phyloP scores from a whole-genome alignment of 805 yeast genomes.

The Kazachstania bromeliacearum region DNA sequence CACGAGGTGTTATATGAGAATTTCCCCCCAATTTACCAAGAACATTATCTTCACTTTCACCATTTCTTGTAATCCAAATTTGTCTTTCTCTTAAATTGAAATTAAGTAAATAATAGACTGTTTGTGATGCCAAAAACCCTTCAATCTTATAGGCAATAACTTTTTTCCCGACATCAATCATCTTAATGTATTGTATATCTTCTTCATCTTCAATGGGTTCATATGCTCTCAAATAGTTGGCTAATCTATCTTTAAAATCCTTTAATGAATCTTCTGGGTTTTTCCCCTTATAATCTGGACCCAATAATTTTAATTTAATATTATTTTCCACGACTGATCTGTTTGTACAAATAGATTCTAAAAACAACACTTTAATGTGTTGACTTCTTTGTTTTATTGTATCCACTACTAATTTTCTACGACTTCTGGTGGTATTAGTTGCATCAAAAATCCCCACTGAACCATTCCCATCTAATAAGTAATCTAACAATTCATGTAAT shows the following conservation, averaged over 20 bases:
- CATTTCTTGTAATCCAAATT: conserved; percentile 92
- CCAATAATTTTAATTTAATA: conserved; percentile 74
- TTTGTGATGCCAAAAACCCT: conserved; percentile 84
- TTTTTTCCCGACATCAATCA: conserved; percentile 93
- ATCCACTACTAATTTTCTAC: conserved; percentile 51
- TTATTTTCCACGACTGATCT: conserved; percentile 70
- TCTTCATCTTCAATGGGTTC: conserved; percentile 81
- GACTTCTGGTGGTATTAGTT: conserved; percentile 61
- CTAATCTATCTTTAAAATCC: conserved; percentile 74
- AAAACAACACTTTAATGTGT: conserved; percentile 65
- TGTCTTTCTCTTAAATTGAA: conserved; percentile 85
- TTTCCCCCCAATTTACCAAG: conserved; percentile 89
- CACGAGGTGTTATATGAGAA: conserved; percentile 70
- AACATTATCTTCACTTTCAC: conserved; percentile 82
- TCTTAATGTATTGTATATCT: conserved; percentile 74
- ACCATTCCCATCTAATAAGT: conserved; percentile 70
- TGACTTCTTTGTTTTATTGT: conserved; percentile 49
- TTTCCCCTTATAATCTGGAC: conserved; percentile 87
- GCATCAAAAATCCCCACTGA: conserved; percentile 90
- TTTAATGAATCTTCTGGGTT: conserved; percentile 68
- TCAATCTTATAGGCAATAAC: conserved; percentile 86
- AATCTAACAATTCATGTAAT: conserved; percentile 70
- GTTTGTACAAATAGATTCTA: conserved; percentile 85
- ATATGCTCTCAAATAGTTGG: conserved; percentile 80
- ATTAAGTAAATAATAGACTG: conserved; percentile 79